Evolutionary conservation across 1,139 yeast species (phyloP).

Genomic region (Arxiozyma slooffiae): DNA sequence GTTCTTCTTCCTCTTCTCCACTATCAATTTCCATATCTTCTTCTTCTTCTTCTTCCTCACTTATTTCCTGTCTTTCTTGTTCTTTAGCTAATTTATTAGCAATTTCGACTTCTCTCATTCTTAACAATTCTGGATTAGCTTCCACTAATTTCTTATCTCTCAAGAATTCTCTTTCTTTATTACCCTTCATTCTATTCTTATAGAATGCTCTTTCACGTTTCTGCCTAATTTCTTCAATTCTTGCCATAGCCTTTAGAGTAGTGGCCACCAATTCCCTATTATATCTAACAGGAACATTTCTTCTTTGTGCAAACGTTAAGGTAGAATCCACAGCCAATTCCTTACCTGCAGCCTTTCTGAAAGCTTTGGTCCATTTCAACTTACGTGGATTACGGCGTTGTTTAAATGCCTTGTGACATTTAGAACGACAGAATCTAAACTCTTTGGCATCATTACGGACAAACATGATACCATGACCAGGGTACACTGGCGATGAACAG

Average conservation of each 20-base stretch:
- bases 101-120: slow-evolving; percentile 86
- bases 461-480: slow-evolving; percentile 96
- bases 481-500: slow-evolving; percentile 95
- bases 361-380: slow-evolving; percentile 96
- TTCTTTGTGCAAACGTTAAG: slow-evolving; percentile 89
- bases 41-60: slow-evolving; percentile 38
- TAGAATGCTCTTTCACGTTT: slow-evolving; percentile 97
- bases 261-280: slow-evolving; percentile 93
- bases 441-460: slow-evolving; percentile 97
- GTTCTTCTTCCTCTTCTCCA: slow-evolving; percentile 32
- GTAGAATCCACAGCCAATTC: slow-evolving; percentile 97
- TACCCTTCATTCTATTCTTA: slow-evolving; percentile 98
- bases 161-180: slow-evolving; percentile 75
- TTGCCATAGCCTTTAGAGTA: slow-evolving; percentile 88
- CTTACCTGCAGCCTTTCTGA: slow-evolving; percentile 98
- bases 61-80: slow-evolving; percentile 49
- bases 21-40: slow-evolving; percentile 11
- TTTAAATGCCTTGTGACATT: slow-evolving; percentile 95
- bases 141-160: slow-evolving; percentile 85
- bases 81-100: slow-evolving; percentile 68
- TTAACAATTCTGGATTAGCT: slow-evolving; percentile 76
- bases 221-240: slow-evolving; percentile 91
- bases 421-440: slow-evolving; percentile 93
- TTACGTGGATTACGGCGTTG: slow-evolving; percentile 98
- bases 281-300: slow-evolving; percentile 96